A percentile compares a stretch with the other conserved stretches of the same genome.
phyloP scores from a whole-genome alignment of 306 rosid genomes.

The Vicia villosa region DNA sequence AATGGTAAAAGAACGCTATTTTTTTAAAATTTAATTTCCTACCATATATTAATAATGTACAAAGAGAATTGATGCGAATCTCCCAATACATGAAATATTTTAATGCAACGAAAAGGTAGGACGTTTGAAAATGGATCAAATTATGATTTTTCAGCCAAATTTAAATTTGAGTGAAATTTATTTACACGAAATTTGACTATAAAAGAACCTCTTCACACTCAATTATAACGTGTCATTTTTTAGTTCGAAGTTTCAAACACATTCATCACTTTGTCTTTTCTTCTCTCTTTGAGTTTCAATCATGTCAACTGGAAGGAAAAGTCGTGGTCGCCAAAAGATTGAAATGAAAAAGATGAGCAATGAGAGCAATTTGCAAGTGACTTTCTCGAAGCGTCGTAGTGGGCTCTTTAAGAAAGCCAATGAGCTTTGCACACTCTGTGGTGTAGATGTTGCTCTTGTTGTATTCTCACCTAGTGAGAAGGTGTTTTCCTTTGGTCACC shows the following conservation, averaged over 20 bases:
- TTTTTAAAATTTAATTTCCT: too few relatives aligned
- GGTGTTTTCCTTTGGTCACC: conserved; percentile 47
- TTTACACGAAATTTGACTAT: not conserved
- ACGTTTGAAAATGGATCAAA: too few relatives aligned
- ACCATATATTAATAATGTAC: too few relatives aligned
- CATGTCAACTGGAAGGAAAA: conserved; percentile 15
- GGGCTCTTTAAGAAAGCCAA: conserved; percentile 51
- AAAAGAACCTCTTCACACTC: not conserved
- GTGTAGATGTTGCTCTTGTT: conserved; percentile 33
- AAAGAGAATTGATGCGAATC: too few relatives aligned
- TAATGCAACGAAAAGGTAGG: too few relatives aligned
- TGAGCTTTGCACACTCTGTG: conserved; percentile 41
- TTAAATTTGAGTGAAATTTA: too few relatives aligned
- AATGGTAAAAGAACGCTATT: too few relatives aligned
- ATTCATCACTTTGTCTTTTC: not conserved
- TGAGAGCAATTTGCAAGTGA: conserved; percentile 40
- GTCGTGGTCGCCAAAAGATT: conserved; percentile 37
- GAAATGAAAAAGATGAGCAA: conserved; percentile 46
- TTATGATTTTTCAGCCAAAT: too few relatives aligned
- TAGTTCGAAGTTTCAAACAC: not conserved
- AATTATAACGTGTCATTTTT: not conserved
- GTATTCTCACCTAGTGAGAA: conserved; percentile 39
- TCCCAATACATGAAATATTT: not conserved
- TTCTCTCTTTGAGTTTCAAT: not conserved
- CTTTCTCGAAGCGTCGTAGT: conserved; percentile 44